These are phyloP conservation scores for Bathelium albidoporum DNA, from an alignment of 495 filamentous ascomycete genomes.

Conservation along the genomic window DNA sequence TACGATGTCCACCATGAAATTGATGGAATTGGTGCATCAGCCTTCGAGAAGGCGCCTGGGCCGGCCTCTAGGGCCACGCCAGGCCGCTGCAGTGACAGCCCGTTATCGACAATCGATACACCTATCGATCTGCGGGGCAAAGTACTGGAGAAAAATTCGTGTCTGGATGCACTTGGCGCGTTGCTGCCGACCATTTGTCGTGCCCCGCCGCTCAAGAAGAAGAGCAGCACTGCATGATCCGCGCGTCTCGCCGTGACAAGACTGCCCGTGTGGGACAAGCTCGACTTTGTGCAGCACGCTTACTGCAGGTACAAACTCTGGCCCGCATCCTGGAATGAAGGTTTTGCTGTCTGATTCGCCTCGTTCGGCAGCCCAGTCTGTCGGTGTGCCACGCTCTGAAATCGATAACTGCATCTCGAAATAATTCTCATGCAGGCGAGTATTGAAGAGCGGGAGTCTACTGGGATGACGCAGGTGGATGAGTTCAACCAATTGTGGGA, in stretches of 20 bases:
- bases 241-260: slow-evolving; percentile 1
- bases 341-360: not conserved
- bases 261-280: not conserved
- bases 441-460: not conserved
- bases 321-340: not conserved
- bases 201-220: not conserved
- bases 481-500: too few relatives aligned
- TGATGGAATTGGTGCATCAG: slow-evolving; percentile 4
- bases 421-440: not conserved
- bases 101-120: slow-evolving; percentile 6
- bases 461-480: not conserved
- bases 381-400: not conserved
- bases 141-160: not conserved
- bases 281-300: not conserved
- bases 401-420: slow-evolving; percentile 1
- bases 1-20: not conserved
- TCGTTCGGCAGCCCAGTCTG: not conserved
- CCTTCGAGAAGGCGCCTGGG: slow-evolving; percentile 2
- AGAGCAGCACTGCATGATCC: not conserved
- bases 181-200: not conserved
- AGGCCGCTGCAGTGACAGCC: not conserved
- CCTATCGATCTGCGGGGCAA: slow-evolving; percentile 3
- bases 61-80: not conserved
- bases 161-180: not conserved
- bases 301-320: not conserved